Percentiles rank a stretch among this genome's conserved stretches.
Evolutionary conservation across 495 filamentous ascomycete genomes (phyloP).

Genomic region (Opeltia flavorubescens): DNA sequence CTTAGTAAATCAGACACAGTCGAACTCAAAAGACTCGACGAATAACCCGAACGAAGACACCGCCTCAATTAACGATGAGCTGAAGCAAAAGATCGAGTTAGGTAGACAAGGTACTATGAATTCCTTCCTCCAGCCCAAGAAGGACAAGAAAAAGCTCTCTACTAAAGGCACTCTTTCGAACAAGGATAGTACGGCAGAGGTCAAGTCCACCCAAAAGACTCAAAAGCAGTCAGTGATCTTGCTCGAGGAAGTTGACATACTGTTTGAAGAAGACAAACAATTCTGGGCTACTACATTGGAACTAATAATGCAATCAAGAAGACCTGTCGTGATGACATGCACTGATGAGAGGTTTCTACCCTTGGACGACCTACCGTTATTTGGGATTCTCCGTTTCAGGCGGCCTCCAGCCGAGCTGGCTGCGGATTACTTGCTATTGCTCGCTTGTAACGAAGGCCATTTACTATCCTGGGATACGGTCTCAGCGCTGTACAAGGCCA

Average conservation of each 20-base stretch:
- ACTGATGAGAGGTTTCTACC: constrained; percentile 74
- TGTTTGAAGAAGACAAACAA: constrained; percentile 88
- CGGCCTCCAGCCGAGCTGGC: constrained; percentile 53
- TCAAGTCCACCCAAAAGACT: constrained; percentile 32
- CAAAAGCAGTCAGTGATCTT: constrained; percentile 94
- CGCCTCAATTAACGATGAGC: constrained; percentile 23
- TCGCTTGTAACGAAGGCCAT: constrained; percentile 88
- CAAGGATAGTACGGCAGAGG: constrained; percentile 1
- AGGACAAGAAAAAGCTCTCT: constrained; percentile 14
- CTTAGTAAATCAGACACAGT: constrained; percentile 48
- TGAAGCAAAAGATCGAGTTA: constrained; percentile 43
- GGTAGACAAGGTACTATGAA: constrained; percentile 64
- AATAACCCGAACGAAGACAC: constrained; percentile 23
- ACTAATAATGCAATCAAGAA: constrained; percentile 68
- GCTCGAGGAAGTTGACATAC: constrained; percentile 83
- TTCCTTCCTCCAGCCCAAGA: constrained; percentile 58
- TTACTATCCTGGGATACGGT: constrained; percentile 54
- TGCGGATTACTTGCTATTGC: constrained; percentile 63
- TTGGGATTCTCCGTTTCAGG: constrained; percentile 76
- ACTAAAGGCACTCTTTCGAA: constrained; percentile 27
- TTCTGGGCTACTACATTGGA: constrained; percentile 78
- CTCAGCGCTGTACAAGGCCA: constrained; percentile 51
- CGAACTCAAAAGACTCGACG: constrained; percentile 16
- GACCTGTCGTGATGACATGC: constrained; percentile 90
- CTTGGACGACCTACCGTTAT: constrained; percentile 50